Evolutionary conservation across 331 rosid genomes (phyloP).

Genomic region (Malus hybrid): DNA sequence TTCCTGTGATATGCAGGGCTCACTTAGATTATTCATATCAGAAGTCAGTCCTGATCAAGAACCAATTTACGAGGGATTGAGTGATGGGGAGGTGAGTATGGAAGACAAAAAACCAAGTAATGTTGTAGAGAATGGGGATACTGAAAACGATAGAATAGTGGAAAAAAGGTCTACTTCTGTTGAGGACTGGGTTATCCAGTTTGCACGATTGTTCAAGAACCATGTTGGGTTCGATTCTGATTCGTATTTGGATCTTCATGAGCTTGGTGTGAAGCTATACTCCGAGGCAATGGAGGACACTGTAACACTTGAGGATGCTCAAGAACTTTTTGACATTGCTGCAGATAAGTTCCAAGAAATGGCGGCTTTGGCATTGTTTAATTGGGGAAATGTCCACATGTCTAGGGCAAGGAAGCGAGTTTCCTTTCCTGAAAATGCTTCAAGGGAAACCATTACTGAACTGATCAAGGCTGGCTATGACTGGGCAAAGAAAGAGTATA

Average conservation of each 20-base stretch:
- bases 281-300: constrained; percentile 82
- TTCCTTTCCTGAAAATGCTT: constrained; percentile 45
- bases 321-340: constrained; percentile 72
- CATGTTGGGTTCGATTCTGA: constrained; percentile 71
- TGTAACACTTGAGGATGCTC: constrained; percentile 60
- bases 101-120: constrained; percentile 5
- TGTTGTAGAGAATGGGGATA: constrained; percentile 35
- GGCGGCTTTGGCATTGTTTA: constrained; percentile 84
- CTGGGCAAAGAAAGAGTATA: constrained; percentile 78
- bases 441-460: constrained; percentile 42
- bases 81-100: constrained; percentile 9
- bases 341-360: constrained; percentile 85
- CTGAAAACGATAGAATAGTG: constrained; percentile 21
- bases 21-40: constrained; percentile 53
- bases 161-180: constrained; percentile 25
- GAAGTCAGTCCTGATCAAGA: constrained; percentile 59
- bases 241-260: constrained; percentile 50
- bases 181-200: constrained; percentile 91
- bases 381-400: constrained; percentile 94
- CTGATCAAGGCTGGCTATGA: constrained; percentile 48
- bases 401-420: constrained; percentile 70
- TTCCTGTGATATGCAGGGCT: constrained; percentile 40
- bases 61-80: constrained; percentile 51
- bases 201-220: constrained; percentile 88
- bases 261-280: constrained; percentile 78